phyloP scores from a whole-genome alignment of 2,329 filamentous ascomycete species.

The Clonostachys byssicola region DNA sequence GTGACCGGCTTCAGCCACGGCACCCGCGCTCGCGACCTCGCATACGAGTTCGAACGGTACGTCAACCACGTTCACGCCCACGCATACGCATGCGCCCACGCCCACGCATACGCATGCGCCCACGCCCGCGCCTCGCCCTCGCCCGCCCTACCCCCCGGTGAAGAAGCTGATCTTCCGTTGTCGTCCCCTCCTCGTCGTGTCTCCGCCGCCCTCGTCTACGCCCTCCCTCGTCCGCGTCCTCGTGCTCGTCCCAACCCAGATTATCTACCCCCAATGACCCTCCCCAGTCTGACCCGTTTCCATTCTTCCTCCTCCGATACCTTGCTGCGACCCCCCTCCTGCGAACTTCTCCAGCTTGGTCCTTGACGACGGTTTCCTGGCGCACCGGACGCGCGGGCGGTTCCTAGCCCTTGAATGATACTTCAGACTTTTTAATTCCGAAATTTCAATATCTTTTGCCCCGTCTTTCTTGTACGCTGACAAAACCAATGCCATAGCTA shows the following conservation, averaged over 20 bases:
- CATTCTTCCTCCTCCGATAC: not conserved
- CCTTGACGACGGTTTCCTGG: too few relatives aligned
- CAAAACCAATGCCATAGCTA: slow-evolving; percentile 57
- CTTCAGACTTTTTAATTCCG: too few relatives aligned
- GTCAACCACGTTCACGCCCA: slow-evolving; percentile 51
- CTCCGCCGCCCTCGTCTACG: slow-evolving; percentile 29
- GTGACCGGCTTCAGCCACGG: slow-evolving; percentile 99
- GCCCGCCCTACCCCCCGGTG: slow-evolving; percentile 6
- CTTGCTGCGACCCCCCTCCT: not conserved
- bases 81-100: slow-evolving; percentile 26
- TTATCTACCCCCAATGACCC: too few relatives aligned
- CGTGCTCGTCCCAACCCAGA: slow-evolving; percentile 12
- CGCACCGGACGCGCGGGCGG: too few relatives aligned
- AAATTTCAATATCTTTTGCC: too few relatives aligned
- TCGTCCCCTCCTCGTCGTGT: slow-evolving; percentile 22
- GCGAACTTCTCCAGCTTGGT: too few relatives aligned
- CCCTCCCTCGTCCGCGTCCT: slow-evolving; percentile 30
- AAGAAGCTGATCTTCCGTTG: not conserved
- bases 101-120: slow-evolving; percentile 24
- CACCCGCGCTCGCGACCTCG: slow-evolving; percentile 96
- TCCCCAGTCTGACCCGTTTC: too few relatives aligned
- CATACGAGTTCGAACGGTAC: slow-evolving; percentile 99
- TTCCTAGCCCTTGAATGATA: too few relatives aligned
- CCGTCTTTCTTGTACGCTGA: slow-evolving; percentile 27
- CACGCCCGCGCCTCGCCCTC: slow-evolving; percentile 23